Evolutionary conservation across 768 basidiomycete genomes (phyloP).

Genomic region (Solioccasus polychromus): DNA sequence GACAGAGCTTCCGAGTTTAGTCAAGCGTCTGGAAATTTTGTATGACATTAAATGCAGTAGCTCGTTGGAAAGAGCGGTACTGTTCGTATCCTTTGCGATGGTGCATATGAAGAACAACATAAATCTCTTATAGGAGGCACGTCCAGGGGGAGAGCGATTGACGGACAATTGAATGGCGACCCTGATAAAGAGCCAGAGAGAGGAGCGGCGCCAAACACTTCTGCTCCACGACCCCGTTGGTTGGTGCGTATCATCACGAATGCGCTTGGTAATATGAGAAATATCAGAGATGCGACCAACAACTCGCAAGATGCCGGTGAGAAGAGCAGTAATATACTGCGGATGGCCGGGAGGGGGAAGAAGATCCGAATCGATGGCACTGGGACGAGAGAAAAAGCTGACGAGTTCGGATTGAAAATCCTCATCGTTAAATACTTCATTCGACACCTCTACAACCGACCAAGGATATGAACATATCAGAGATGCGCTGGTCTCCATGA

Average conservation of each 20-base stretch:
- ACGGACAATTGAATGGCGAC: constrained; percentile 29
- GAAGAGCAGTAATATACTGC: constrained; percentile 22
- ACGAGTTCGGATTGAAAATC: constrained; percentile 16
- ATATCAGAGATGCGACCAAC: constrained; percentile 10
- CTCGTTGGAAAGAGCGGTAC: constrained; percentile 12
- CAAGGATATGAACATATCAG: constrained; percentile 33
- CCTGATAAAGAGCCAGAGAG: constrained; percentile 34
- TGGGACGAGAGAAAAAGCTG: constrained; percentile 18
- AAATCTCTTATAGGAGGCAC: constrained; percentile 43
- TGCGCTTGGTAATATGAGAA: constrained; percentile 21
- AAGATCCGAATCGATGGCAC: background rate
- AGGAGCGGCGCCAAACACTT: constrained; percentile 28
- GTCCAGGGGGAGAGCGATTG: constrained; percentile 2
- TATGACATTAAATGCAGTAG: constrained; percentile 23
- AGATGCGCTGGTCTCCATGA: constrained; percentile 28
- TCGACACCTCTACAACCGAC: constrained; percentile 9
- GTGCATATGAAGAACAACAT: constrained; percentile 39
- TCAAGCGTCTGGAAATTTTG: constrained; percentile 17
- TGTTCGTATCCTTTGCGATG: constrained; percentile 19
- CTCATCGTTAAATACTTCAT: constrained; percentile 9
- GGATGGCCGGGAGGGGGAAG: constrained; percentile 1
- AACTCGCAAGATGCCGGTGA: constrained; percentile 21
- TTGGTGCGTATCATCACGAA: constrained; percentile 23
- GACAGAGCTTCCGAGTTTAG: constrained; percentile 13
- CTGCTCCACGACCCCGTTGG: background rate